These are phyloP conservation scores for Spiraea crenata DNA, from an alignment of 331 rosid species.

Conservation along the genomic window DNA sequence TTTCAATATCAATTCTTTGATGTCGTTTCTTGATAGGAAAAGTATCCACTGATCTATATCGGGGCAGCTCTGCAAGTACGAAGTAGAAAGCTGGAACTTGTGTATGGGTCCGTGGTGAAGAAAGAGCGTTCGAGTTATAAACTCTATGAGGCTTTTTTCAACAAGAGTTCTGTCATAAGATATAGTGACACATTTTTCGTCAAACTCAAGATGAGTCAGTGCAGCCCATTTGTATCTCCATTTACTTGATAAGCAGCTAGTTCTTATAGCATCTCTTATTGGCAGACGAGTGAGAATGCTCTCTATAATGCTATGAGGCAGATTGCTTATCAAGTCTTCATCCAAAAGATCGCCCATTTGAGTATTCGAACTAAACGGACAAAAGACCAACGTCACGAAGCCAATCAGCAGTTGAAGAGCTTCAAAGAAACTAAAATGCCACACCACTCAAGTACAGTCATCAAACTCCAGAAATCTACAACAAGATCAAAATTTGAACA, in stretches of 20 bases:
- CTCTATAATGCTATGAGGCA: conserved; percentile 85
- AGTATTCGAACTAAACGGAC: neutral
- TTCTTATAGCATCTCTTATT: conserved; percentile 71
- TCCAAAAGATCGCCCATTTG: conserved; percentile 50
- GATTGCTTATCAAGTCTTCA: conserved; percentile 65
- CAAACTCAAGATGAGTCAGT: conserved; percentile 65
- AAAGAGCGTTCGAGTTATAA: conserved; percentile 61
- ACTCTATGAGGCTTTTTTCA: conserved; percentile 44
- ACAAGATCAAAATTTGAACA: neutral
- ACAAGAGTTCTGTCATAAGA: conserved; percentile 33
- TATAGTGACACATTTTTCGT: conserved; percentile 52
- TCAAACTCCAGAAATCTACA: neutral
- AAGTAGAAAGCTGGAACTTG: conserved; percentile 64
- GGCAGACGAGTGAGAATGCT: conserved; percentile 63
- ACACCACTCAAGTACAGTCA: neutral
- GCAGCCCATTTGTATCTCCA: conserved; percentile 87
- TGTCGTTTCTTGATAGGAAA: conserved; percentile 72
- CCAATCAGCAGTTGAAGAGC: conserved; percentile 15
- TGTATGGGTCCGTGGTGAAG: conserved; percentile 93
- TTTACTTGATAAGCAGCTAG: conserved; percentile 73
- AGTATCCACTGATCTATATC: conserved; percentile 90
- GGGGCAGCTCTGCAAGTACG: conserved; percentile 57
- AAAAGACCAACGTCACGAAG: neutral
- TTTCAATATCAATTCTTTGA: conserved; percentile 68
- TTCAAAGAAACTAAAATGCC: neutral